Base-by-base conservation (phyloP, 2,329 filamentous ascomycete genomes). In the Colletotrichum theobromicola region DNA sequence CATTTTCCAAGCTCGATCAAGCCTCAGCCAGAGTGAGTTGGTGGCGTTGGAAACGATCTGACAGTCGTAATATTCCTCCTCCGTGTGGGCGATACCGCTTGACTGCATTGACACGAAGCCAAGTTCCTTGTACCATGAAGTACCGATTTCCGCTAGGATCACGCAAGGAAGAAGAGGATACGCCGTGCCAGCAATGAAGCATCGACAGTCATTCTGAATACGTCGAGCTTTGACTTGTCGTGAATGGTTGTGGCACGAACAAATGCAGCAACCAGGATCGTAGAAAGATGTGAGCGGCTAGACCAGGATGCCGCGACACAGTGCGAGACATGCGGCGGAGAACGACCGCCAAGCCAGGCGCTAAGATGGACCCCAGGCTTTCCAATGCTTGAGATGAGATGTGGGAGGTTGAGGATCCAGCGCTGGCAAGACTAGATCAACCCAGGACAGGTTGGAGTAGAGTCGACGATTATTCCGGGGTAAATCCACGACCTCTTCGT, bases 231-330 rank as follows among this genome's bases (percentile, higher is more conserved):
- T 26, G 32, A 50, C 15, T 13, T 30, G 9, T 34, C 66, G 66
- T 70, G 67, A 34, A 18, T 16, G 26, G 30, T 30, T 53, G 60
- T 70, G 35, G 50, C 46, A 67, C 67, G 55, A 34, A 72, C 26
- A 13, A 67, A 21, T 34, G 70, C 65, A 72, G 61, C 35, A 32
- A 21, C 68, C 53, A 61, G 64, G 62, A 68, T 67, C 24, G 24
- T n/a, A n/a, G 35, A 58, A 32, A 64, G 37, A 68, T 37, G 72
- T 28, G 24, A 30, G 37, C 64, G 69, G 15, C 73, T 61, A 58
- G 35, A 53, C 70, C 35, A 65, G 57, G 58, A 12, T 65, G 34
- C n/a, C 35, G 64, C 50, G 57, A 73, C 70, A 75, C 73, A 75
- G 73, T 75, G 73, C 70, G 73, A 21, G 50, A 64, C 26, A 8